Base-by-base conservation (phyloP, 2,329 filamentous ascomycete species). In the Didymella lethalis region DNA sequence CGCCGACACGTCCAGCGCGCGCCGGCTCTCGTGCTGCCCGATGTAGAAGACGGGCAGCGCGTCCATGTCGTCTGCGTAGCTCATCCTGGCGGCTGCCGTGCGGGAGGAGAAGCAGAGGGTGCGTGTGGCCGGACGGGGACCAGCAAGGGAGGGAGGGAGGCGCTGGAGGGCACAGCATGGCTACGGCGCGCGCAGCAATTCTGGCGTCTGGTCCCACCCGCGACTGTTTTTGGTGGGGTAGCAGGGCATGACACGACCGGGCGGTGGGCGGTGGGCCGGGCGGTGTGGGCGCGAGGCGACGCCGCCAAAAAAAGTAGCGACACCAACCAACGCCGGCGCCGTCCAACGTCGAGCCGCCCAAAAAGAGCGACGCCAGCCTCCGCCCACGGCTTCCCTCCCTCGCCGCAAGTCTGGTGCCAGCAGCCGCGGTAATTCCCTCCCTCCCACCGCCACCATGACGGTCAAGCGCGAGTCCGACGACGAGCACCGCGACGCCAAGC, bases 1-100 rank as follows among this genome's bases (percentile, higher is more conserved):
- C 49, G 89, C 84, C 20, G 85, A 85, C 56, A 91, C 83, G 56
- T 87, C 85, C 63, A 85, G 79, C 28, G 81, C 77, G 58, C 90
- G 82, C 50, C 80, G 81, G 7, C 88, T 88, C 72, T 92, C 89
- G 78, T 93, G 90, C 63, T 92, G 88, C 57, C 90, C 89, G 66
- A 93, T 82, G 69, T 89, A 90, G 72, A 92, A 91, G 11, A 81
- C 77, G 25, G 84, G 81, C 34, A 77, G 64, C 16, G 65, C 57
- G 6, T 80, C 77, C 53, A 75, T 76, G 69, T 69, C 71, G 64
- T 63, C 68, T 1, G 65, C 66, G 28, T 73, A 46, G 45, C 45
- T 50, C 47, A 57, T 57, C 23, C 23, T 2, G 7, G 41, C 31
- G 54, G 18, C 32, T 16, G 41, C n/a, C 25, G 7, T 32, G 31